A percentile compares a stretch with the other conserved stretches of the same genome.
Evolutionary conservation across 2,329 filamentous ascomycete genomes (phyloP).

Genomic region (Diaporthe helianthi): DNA sequence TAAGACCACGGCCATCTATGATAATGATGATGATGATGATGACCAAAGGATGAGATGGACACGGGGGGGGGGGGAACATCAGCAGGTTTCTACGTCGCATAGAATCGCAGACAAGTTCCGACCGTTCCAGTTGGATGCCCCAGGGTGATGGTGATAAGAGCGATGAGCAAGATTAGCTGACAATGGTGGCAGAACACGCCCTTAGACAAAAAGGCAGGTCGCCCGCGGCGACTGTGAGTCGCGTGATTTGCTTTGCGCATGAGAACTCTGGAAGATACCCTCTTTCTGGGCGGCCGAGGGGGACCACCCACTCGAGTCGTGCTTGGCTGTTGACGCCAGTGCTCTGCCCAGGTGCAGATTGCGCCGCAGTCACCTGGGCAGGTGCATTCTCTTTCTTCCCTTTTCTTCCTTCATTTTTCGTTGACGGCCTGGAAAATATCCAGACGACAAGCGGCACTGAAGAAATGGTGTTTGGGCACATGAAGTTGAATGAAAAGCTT

Average conservation of each 20-base stretch:
- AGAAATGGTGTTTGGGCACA: neutral
- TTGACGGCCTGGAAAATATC: too few relatives aligned
- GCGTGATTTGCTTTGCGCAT: slow-evolving; percentile 19
- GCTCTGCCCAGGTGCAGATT: neutral
- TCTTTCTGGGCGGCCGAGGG: neutral
- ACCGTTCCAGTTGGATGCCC: neutral
- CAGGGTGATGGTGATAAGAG: too few relatives aligned
- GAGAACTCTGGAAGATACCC: neutral
- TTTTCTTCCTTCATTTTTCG: neutral
- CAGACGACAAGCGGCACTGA: neutral
- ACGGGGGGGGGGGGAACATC: neutral
- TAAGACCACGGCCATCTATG: neutral
- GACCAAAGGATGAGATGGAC: too few relatives aligned
- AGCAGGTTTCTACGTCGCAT: neutral
- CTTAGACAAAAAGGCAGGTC: neutral
- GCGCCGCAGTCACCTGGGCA: neutral
- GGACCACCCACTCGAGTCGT: neutral
- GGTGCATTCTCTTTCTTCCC: too few relatives aligned
- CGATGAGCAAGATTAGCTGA: neutral
- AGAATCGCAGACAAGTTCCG: too few relatives aligned
- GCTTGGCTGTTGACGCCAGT: neutral
- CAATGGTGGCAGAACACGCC: neutral
- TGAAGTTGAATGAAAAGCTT: too few relatives aligned
- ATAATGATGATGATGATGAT: too few relatives aligned
- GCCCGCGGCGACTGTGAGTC: neutral